Evolutionary conservation across 1,284 basidiomycete genomes (phyloP).

Genomic region (Sporisorium exsertum): DNA sequence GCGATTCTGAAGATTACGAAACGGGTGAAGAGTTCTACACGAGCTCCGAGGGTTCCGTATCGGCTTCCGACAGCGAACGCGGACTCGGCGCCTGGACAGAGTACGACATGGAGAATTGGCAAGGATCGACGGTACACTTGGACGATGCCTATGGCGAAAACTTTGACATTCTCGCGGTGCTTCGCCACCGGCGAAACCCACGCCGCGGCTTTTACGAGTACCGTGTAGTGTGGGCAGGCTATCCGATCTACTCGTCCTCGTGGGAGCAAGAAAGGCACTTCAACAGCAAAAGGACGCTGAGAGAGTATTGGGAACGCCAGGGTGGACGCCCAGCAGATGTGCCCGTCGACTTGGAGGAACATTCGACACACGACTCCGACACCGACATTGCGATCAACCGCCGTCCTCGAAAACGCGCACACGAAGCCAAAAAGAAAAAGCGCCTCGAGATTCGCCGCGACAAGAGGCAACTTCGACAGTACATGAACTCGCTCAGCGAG

Average conservation of each 20-base stretch:
- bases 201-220: conserved; percentile 42
- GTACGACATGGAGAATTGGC: conserved; percentile 37
- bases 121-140: conserved; percentile 28
- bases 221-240: conserved; percentile 38
- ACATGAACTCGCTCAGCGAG: conserved; percentile 23
- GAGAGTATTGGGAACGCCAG: conserved; percentile 41
- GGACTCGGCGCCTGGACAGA: conserved; percentile 36
- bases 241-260: conserved; percentile 37
- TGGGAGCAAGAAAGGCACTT: conserved; percentile 44
- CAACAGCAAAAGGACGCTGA: conserved; percentile 19
- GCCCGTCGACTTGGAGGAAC: conserved; percentile 3
- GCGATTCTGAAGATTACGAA: conserved; percentile 23
- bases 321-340: conserved; percentile 34
- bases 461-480: conserved; percentile 23
- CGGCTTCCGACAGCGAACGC: conserved; percentile 31
- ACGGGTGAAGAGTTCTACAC: conserved; percentile 29
- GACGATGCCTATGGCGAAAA: conserved; percentile 37
- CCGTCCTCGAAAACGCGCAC: conserved; percentile 34
- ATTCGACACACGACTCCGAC: conserved; percentile 32
- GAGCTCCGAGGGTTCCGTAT: conserved; percentile 45
- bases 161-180: conserved; percentile 30
- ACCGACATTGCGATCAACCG: conserved; percentile 34
- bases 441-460: conserved; percentile 35
- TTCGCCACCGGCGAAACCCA: conserved; percentile 41
- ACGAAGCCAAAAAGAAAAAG: conserved; percentile 37